phyloP scores from a whole-genome alignment of 306 rosid genomes.

The Erythrophleum fordii region DNA sequence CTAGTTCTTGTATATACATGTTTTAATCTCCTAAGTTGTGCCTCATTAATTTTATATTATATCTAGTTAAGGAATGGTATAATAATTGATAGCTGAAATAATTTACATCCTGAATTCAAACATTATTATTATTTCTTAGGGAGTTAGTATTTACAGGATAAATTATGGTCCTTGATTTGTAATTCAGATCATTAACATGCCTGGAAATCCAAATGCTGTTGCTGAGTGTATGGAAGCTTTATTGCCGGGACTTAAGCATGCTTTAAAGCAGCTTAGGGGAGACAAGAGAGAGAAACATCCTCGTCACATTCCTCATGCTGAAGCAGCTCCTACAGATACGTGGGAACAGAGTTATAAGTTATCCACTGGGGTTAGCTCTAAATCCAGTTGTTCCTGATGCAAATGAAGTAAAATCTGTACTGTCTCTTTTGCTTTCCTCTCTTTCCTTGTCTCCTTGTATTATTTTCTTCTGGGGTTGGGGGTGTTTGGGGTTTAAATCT shows the following conservation, averaged over 20 bases:
- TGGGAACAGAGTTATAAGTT: constrained; percentile 62
- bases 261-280: constrained; percentile 82
- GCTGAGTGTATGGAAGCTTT: constrained; percentile 93
- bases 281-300: constrained; percentile 83
- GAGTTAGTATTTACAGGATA: constrained; percentile 12
- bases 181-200: constrained; percentile 91
- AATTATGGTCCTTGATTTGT: constrained; percentile 23
- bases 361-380: constrained; percentile 42
- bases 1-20: not conserved
- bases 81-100: constrained; percentile 23
- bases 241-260: constrained; percentile 90
- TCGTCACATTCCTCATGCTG: constrained; percentile 62
- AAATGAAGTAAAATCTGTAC: constrained; percentile 22
- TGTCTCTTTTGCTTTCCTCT: not conserved
- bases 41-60: not conserved
- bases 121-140: constrained; percentile 6
- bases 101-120: not conserved
- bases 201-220: constrained; percentile 95
- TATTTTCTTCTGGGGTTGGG: not conserved
- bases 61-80: not conserved
- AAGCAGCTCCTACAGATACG: constrained; percentile 47
- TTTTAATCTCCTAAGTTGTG: not conserved
- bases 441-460: not conserved
- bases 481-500: not conserved
- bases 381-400: constrained; percentile 51